Base-by-base conservation (phyloP, 805 yeast genomes). In the Novakomyces olei region DNA sequence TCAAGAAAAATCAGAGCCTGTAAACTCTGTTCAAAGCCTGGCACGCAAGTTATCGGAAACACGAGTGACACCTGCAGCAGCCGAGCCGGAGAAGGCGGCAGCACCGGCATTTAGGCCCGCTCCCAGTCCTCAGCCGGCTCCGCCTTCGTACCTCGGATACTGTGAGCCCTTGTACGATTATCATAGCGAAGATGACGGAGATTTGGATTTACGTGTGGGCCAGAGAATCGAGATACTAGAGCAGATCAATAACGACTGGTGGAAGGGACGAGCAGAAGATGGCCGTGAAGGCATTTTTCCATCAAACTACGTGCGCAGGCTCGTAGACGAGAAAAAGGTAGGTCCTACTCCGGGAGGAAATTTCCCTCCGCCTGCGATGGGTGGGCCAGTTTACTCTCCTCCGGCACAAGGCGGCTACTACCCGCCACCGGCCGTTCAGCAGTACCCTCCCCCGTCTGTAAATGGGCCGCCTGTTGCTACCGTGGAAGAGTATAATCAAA, bases 171-270 rank as follows among this genome's bases (percentile, higher is more conserved):
- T 76, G 30, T 88, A 76, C 53, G 78, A 68, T 43, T 85, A 72
- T 53, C 51, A 54, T 5, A 71, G 92, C 0, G 77, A 71, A 42
- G 80, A 78, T 48, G 57, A 66, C 1, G 85, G 72, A 22, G 98
- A 85, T 51, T 55, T 85, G 44, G 54, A 49, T 5, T 58, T 85
- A 14, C 44, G 42, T 23, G 61, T 55, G 25, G 95, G 91, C 35
- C 85, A 75, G 39, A 69, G 64, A 44, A 50, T 88, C 31, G 63
- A 65, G 20, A 67, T 88, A 4, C 35, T 68, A 4, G 92, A 81
- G 47, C 76, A 69, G 44, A 60, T 74, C 30, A 76, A 85, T 15
- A 62, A 65, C 25, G 85, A 81, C 47, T 85, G 98, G 98, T 81
- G 88, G 77, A 74, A 67, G 47, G 98, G 98, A 30, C 49, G 51